Evolutionary conservation across 371 early-diverging fungal species (phyloP), one percentile per base, ranked within the genome.

Genomic region (Lichtheimia ramosa): DNA sequence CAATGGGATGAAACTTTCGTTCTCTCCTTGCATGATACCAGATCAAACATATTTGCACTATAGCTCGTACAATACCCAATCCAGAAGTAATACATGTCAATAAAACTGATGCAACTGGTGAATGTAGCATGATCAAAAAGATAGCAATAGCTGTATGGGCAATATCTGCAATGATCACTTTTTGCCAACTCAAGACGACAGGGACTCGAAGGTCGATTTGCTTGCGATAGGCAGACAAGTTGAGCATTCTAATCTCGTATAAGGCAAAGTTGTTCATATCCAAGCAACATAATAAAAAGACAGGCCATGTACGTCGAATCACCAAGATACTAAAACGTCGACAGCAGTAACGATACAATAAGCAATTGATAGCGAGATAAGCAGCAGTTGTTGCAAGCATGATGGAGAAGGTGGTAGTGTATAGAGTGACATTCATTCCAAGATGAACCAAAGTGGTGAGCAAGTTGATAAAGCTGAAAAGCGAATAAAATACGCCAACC

Each of bases 241-340:
- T 60, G 14, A 60, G 46, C 53, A 28, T 52, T 5, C 43, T 48
- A 15, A 60, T 53, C 46, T 60, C 48, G 49, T 60, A 60, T 12
- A 60, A 18, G 2, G 21, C 54, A 48, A 60, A 60, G 42, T 60
- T 60, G 25, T 60, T 60, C 48, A 60, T 42, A 16, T 60, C 61
- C 12, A 60, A 42, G 41, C 27, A 20, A 25, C 61, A 60, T 12
- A 60, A 10, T 4, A 60, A 15, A 46, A 60, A 60, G 3, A 60
- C 54, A 7, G 61, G 61, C 61, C 61, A 60, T 0, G 61, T 60
- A 3, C 61, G 48, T 18, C 61, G 61, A 46, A 60, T 60, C 18
- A 60, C 48, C 2, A 60, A 46, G 16, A 60, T 60, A 20, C 48
- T 54, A 40, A 60, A 60, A 20, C 61, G 61, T 13, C 48, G 61